phyloP scores from a whole-genome alignment of 2,329 filamentous ascomycete species.

The Chaetomium sp. region DNA sequence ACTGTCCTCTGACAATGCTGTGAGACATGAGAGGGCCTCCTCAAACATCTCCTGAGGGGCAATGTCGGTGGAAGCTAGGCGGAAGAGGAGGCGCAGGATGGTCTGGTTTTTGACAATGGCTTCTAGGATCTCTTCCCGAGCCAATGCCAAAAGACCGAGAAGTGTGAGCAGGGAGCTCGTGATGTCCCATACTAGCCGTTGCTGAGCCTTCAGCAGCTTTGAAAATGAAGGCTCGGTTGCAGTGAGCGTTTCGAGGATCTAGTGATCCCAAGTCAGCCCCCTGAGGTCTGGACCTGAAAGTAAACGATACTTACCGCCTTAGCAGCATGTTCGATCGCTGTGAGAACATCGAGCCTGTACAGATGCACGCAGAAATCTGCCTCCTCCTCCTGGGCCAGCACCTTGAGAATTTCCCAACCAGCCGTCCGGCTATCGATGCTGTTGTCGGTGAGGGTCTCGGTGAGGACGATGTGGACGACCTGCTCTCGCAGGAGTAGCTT shows the following conservation, averaged over 20 bases:
- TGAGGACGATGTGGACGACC: slow-evolving; percentile 64
- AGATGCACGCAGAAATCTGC: slow-evolving; percentile 68
- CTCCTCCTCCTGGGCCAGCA: slow-evolving; percentile 65
- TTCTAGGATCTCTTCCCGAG: slow-evolving; percentile 62
- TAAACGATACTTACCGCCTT: slow-evolving; percentile 48
- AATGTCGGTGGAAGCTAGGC: slow-evolving; percentile 48
- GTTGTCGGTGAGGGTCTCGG: slow-evolving; percentile 64
- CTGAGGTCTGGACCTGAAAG: neutral
- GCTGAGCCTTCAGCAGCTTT: slow-evolving; percentile 56
- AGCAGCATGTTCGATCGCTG: slow-evolving; percentile 60
- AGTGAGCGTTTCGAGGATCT: slow-evolving; percentile 50
- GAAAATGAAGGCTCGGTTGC: slow-evolving; percentile 47
- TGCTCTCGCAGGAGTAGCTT: slow-evolving; percentile 68
- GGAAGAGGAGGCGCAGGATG: slow-evolving; percentile 58
- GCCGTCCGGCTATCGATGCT: slow-evolving; percentile 64
- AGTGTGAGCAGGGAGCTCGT: slow-evolving; percentile 57
- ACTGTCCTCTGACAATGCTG: slow-evolving; percentile 64
- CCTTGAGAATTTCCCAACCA: slow-evolving; percentile 67
- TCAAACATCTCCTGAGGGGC: slow-evolving; percentile 48
- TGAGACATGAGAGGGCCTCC: slow-evolving; percentile 57
- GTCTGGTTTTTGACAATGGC: slow-evolving; percentile 53
- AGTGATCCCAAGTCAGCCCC: slow-evolving; percentile 10
- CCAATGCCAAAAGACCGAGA: slow-evolving; percentile 57
- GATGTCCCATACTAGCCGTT: slow-evolving; percentile 57
- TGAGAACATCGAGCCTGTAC: slow-evolving; percentile 62